Evolutionary conservation across 2,329 filamentous ascomycete genomes (phyloP), one percentile per base, ranked within the genome.

Genomic region (Knoxdaviesia capensis): DNA sequence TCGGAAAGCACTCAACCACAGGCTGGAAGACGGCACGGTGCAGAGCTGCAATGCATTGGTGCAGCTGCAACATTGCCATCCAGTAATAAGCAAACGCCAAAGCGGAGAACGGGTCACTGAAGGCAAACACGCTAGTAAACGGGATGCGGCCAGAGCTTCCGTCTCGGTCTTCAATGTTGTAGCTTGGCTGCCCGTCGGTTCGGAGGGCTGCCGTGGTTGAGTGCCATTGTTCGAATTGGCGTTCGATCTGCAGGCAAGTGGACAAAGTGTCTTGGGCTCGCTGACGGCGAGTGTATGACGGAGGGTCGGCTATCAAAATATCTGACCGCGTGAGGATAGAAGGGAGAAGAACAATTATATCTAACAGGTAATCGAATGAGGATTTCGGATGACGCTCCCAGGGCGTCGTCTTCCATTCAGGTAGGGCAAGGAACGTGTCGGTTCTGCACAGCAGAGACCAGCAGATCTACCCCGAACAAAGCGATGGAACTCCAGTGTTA

Each of bases 41-140:
- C 10, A 74, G 53, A 10, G 50, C 49, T 44, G 63, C 61, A 36
- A 72, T 59, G 48, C 61, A 66, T 7, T 60, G 63, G 46, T 66
- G 63, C 39, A 74, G 61, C 8, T 64, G 48, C 31, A 72, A 56
- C 38, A 68, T 61, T 1, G 62, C 53, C 46, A 66, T 61, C 69
- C 69, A 74, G 52, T 70, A 72, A 50, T 68, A 66, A 8, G 70
- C 52, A 46, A 72, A 63, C 38, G 59, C 59, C 32, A 70, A 47
- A 1, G 68, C 64, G 0, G 63, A 59, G 8, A 57, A 48, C 11
- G 58, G 51, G 48, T 66, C 60, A 31, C 54, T 56, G 50, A 73
- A 72, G 7, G 54, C 56, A 46, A 65, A 64, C 2, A 56, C 52
- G 36, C 62, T 61, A 8, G 57, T 51, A 47, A 71, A 71, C 1